phyloP scores from a whole-genome alignment of 495 filamentous ascomycete species.

The Cudoniella acicularis region DNA sequence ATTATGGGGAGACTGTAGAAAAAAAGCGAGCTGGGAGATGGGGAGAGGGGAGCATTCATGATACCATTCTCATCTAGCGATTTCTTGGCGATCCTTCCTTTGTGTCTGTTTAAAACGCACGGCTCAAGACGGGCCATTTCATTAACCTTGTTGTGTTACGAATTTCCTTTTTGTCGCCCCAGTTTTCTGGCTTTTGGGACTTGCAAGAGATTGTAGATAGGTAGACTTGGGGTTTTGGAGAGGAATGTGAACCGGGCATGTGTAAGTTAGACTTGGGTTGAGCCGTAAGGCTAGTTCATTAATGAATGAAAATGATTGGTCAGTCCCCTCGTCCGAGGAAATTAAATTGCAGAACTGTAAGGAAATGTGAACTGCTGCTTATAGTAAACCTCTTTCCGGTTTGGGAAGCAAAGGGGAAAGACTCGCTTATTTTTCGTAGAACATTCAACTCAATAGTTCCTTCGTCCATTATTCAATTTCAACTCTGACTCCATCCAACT shows the following conservation, averaged over 20 bases:
- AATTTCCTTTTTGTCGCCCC: background rate
- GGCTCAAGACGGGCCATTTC: background rate
- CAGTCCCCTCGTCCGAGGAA: background rate
- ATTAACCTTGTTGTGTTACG: background rate
- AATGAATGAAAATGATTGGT: background rate
- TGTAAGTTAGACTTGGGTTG: constrained; percentile 4
- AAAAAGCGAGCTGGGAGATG: background rate
- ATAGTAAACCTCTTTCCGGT: background rate
- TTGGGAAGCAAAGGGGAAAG: background rate
- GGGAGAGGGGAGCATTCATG: constrained; percentile 14
- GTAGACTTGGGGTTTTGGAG: constrained; percentile 2
- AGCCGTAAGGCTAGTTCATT: background rate
- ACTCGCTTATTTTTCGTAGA: background rate
- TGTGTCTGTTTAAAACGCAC: background rate
- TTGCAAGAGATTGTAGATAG: constrained; percentile 9
- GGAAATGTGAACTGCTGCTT: background rate
- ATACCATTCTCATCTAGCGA: constrained; percentile 21
- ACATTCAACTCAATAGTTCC: too few relatives aligned
- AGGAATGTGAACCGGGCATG: background rate
- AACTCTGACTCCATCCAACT: too few relatives aligned
- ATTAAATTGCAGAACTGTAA: background rate
- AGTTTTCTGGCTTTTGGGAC: background rate
- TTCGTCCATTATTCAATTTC: too few relatives aligned
- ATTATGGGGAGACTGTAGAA: background rate
- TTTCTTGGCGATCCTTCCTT: constrained; percentile 3